Percentiles rank a stretch among this genome's conserved stretches.
These are phyloP conservation scores for Hypoxylon sp. DNA, from an alignment of 2,329 filamentous ascomycete species.

Conservation along the genomic window DNA sequence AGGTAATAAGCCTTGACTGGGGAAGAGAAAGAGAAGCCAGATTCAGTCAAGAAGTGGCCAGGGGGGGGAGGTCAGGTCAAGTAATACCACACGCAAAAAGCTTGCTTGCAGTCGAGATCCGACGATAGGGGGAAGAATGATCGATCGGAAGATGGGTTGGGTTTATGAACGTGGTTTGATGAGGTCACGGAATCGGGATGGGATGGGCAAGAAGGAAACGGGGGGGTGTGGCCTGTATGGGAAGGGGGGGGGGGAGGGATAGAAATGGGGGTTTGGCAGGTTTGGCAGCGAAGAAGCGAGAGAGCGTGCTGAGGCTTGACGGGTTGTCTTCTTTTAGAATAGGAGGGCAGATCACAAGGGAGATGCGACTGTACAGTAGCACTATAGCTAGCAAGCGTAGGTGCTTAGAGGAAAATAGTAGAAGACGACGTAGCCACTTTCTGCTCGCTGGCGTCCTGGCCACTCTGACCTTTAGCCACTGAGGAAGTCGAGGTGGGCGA, in stretches of 20 bases:
- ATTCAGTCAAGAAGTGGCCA: conserved; percentile 49
- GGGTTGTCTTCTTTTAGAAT: conserved; percentile 30
- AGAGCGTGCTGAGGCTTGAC: conserved; percentile 32
- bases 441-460: conserved; percentile 16
- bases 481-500: conserved; percentile 19
- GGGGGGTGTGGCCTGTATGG: neutral
- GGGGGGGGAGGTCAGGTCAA: conserved; percentile 16
- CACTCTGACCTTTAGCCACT: conserved; percentile 10
- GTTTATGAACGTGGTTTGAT: conserved; percentile 31
- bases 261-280: neutral
- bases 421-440: neutral
- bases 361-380: neutral
- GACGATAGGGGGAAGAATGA: conserved; percentile 6
- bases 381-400: neutral
- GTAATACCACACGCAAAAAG: conserved; percentile 34
- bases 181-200: conserved; percentile 37
- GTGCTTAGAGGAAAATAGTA: too few relatives aligned
- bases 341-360: conserved; percentile 24
- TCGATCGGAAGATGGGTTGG: conserved; percentile 30
- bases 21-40: conserved; percentile 37
- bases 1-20: conserved; percentile 10
- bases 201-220: conserved; percentile 6
- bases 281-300: neutral
- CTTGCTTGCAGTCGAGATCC: conserved; percentile 18
- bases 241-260: neutral